Evolutionary conservation across 352 stramenopile genomes (phyloP).

Genomic region (Pythium brachiatum): DNA sequence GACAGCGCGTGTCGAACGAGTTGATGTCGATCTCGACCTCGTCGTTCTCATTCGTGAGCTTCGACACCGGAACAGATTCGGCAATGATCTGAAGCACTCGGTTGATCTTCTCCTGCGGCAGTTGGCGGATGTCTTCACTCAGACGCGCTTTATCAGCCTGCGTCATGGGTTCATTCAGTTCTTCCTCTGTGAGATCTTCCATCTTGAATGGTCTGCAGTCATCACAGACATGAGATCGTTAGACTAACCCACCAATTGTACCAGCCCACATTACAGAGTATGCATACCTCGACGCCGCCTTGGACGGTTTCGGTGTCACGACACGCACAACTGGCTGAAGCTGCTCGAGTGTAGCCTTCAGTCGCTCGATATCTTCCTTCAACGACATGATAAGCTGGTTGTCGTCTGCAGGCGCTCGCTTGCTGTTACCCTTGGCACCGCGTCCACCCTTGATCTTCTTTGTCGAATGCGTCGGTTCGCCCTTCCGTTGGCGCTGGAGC

Average conservation of each 20-base stretch:
- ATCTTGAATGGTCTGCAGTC: slow-evolving; percentile 78
- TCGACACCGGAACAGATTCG: slow-evolving; percentile 81
- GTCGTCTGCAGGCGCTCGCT: slow-evolving; percentile 47
- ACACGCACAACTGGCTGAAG: slow-evolving; percentile 59
- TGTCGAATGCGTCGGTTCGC: slow-evolving; percentile 42
- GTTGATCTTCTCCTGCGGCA: slow-evolving; percentile 87
- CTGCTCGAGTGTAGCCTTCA: slow-evolving; percentile 86
- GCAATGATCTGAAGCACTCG: slow-evolving; percentile 87
- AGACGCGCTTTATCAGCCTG: slow-evolving; percentile 80
- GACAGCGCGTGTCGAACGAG: slow-evolving; percentile 81
- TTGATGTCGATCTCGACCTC: slow-evolving; percentile 91
- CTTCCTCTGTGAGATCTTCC: slow-evolving; percentile 86
- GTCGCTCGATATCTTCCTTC: slow-evolving; percentile 84
- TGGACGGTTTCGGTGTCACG: slow-evolving; percentile 39
- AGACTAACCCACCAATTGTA: background rate
- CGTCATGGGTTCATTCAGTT: slow-evolving; percentile 85
- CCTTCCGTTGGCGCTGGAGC: slow-evolving; percentile 70
- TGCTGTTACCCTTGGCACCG: slow-evolving; percentile 74
- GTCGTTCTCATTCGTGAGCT: slow-evolving; percentile 79
- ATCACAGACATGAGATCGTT: background rate
- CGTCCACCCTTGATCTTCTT: slow-evolving; percentile 79
- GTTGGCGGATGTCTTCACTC: slow-evolving; percentile 73
- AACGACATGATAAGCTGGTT: slow-evolving; percentile 85
- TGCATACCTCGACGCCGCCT: slow-evolving; percentile 57
- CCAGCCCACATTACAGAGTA: background rate